phyloP scores from a whole-genome alignment of 352 stramenopile genomes.

The Globisporangium takayamanum region DNA sequence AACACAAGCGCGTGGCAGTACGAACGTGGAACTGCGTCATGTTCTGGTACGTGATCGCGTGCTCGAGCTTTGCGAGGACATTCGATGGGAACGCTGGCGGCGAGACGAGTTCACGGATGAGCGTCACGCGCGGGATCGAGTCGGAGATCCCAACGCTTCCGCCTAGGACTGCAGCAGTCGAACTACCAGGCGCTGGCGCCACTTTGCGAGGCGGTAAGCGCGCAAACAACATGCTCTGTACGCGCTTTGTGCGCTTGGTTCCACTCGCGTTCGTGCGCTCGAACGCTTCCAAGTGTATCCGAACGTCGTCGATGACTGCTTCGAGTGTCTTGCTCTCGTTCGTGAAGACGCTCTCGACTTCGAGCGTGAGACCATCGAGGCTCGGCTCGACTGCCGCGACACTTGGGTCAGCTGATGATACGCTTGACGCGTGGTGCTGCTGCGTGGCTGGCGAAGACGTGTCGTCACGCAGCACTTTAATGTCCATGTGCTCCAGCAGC shows the following conservation, averaged over 20 bases:
- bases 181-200: background rate
- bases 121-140: conserved; percentile 32
- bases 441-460: conserved; percentile 1
- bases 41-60: conserved; percentile 61
- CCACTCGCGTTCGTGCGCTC: conserved; percentile 5
- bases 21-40: conserved; percentile 51
- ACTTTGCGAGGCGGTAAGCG: conserved; percentile 26
- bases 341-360: conserved; percentile 3
- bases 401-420: background rate
- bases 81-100: conserved; percentile 32
- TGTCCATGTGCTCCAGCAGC: conserved; percentile 49
- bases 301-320: conserved; percentile 25
- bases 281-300: conserved; percentile 18
- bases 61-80: conserved; percentile 43
- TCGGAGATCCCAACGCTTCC: conserved; percentile 8
- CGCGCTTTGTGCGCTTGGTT: conserved; percentile 14
- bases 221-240: conserved; percentile 30
- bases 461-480: conserved; percentile 24
- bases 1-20: background rate
- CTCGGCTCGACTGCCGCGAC: background rate
- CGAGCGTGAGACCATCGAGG: conserved; percentile 9
- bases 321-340: conserved; percentile 16
- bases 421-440: background rate
- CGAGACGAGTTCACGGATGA: conserved; percentile 54
- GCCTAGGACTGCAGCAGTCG: background rate